Evolutionary conservation across 2,329 filamentous ascomycete genomes (phyloP).

Genomic region (Aspergillus pseudoviridinutans): DNA sequence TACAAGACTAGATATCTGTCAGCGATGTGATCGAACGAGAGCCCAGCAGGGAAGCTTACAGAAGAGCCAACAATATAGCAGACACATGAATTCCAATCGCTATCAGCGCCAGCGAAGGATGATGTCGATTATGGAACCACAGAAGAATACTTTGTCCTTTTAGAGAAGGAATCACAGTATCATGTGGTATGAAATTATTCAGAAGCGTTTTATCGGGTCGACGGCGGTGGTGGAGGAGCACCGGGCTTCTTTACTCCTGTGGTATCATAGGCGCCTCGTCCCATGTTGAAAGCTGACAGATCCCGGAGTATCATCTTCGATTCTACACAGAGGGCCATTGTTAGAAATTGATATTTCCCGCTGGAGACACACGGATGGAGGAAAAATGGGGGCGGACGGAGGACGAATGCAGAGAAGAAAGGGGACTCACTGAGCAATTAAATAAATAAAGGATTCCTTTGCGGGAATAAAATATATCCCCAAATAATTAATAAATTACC

Average conservation of each 20-base stretch:
- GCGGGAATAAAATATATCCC: not conserved
- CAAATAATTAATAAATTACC: slow-evolving; percentile 10
- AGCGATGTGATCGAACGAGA: slow-evolving; percentile 20
- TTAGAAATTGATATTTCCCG: slow-evolving; percentile 18
- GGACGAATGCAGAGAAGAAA: not conserved
- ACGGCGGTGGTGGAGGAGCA: slow-evolving; percentile 42
- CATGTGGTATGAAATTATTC: slow-evolving; percentile 19
- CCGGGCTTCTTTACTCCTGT: slow-evolving; percentile 49
- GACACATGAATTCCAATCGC: slow-evolving; percentile 25
- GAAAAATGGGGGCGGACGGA: not conserved
- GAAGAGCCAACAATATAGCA: slow-evolving; percentile 23
- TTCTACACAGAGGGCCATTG: slow-evolving; percentile 29
- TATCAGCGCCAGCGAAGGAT: slow-evolving; percentile 19
- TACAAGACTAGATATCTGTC: slow-evolving; percentile 27
- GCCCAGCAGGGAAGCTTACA: slow-evolving; percentile 12
- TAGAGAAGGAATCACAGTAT: slow-evolving; percentile 12
- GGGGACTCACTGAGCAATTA: slow-evolving; percentile 16
- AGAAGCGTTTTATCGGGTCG: slow-evolving; percentile 16
- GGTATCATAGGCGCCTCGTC: slow-evolving; percentile 50
- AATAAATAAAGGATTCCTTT: slow-evolving; percentile 7
- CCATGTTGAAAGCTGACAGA: slow-evolving; percentile 45
- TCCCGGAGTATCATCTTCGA: slow-evolving; percentile 41
- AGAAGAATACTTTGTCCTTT: slow-evolving; percentile 17
- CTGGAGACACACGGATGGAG: not conserved
- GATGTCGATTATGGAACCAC: slow-evolving; percentile 9